phyloP scores from a whole-genome alignment of 164 flowering plant species.

The Vitis rotundifolia region DNA sequence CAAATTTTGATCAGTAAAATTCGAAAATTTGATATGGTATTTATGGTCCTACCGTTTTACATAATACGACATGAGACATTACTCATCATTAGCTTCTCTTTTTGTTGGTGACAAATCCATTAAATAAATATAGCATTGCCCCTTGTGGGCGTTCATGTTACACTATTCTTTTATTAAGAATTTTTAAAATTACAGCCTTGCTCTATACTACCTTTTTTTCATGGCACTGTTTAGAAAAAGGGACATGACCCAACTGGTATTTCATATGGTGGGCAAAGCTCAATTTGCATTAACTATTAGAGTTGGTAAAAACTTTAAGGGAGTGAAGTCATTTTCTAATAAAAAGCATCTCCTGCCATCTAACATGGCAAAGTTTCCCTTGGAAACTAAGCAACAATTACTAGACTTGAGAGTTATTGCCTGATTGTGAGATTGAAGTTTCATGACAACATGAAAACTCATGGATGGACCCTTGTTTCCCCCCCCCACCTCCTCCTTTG shows the following conservation, averaged over 20 bases:
- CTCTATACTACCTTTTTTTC: not conserved
- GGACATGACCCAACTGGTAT: too few species aligned
- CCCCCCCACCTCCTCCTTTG: too few species aligned
- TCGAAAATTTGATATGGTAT: too few species aligned
- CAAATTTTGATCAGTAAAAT: not conserved
- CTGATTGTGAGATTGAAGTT: slow-evolving; percentile 5
- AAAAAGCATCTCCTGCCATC: slow-evolving; percentile 10
- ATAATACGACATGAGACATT: too few species aligned
- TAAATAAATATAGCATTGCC: too few species aligned
- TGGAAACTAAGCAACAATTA: slow-evolving; percentile 34
- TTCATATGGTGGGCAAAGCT: not conserved
- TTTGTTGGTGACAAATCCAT: too few species aligned
- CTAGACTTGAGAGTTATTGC: slow-evolving; percentile 2
- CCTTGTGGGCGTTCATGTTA: too few species aligned
- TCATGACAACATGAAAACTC: slow-evolving; percentile 5
- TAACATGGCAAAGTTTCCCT: slow-evolving; percentile 16
- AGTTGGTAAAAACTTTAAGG: slow-evolving; percentile 2
- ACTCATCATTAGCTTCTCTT: too few species aligned
- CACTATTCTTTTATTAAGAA: too few species aligned
- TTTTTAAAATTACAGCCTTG: too few species aligned
- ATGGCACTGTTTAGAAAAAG: not conserved
- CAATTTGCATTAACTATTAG: not conserved
- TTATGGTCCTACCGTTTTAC: too few species aligned
- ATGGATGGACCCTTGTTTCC: not conserved
- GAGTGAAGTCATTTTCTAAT: slow-evolving; percentile 22